These are phyloP conservation scores for Fusarium sp. DNA, from an alignment of 2,329 filamentous ascomycete genomes.

Conservation along the genomic window DNA sequence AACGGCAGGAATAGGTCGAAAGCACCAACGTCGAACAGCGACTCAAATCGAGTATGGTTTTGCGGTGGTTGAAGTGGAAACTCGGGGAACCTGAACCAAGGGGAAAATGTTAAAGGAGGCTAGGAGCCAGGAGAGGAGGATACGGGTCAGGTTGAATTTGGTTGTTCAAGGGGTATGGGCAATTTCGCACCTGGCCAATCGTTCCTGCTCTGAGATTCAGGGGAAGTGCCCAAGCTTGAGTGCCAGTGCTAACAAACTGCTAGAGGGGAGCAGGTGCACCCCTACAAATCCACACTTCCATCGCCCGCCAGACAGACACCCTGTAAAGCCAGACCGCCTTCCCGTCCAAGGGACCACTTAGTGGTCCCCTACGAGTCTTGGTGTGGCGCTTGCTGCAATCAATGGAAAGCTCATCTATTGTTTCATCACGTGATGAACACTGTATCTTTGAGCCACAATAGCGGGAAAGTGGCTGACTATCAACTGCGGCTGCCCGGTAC, in stretches of 20 bases:
- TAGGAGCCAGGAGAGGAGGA: constrained; percentile 44
- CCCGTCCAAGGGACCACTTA: constrained; percentile 38
- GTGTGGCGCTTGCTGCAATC: constrained; percentile 27
- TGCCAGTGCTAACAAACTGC: constrained; percentile 21
- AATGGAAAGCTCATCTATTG: constrained; percentile 32
- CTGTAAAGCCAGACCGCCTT: constrained; percentile 45
- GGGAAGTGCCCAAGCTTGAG: constrained; percentile 39
- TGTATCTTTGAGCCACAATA: constrained; percentile 20
- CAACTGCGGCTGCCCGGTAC: constrained; percentile 26
- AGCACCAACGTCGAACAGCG: constrained; percentile 36
- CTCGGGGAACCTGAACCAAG: constrained; percentile 43
- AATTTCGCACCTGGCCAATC: constrained; percentile 50
- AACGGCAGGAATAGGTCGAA: constrained; percentile 34
- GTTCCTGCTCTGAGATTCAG: constrained; percentile 46
- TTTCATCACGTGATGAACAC: constrained; percentile 36
- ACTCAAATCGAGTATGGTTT: constrained; percentile 41
- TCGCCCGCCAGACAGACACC: background rate
- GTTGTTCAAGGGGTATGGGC: constrained; percentile 45
- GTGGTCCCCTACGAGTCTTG: constrained; percentile 30
- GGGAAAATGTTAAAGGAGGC: constrained; percentile 49
- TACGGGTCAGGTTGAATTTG: constrained; percentile 40
- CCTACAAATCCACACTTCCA: constrained; percentile 35
- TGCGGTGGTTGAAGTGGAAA: constrained; percentile 45
- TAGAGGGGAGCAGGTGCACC: constrained; percentile 22
- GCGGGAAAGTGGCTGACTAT: constrained; percentile 9